These are phyloP conservation scores for Eremomyces bilateralis DNA, from an alignment of 495 filamentous ascomycete genomes.

Conservation along the genomic window DNA sequence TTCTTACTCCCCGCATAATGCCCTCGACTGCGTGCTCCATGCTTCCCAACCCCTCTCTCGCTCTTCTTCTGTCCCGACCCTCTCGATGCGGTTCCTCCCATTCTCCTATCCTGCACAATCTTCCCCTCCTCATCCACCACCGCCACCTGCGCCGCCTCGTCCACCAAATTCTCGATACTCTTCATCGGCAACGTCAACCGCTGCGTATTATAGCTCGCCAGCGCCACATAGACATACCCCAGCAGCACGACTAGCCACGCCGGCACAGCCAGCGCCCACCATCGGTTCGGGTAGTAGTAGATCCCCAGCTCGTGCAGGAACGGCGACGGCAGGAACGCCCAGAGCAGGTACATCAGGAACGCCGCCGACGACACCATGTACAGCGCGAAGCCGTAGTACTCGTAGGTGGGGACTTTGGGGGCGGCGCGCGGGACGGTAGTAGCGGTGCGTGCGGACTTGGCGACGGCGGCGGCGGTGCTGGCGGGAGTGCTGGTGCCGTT, in stretches of 20 bases:
- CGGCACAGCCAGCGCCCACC: constrained; percentile 89
- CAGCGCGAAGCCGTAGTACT: constrained; percentile 96
- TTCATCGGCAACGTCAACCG: constrained; percentile 65
- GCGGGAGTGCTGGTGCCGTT: constrained; percentile 25
- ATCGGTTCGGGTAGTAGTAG: constrained; percentile 89
- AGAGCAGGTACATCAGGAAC: constrained; percentile 80
- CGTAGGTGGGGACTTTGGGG: constrained; percentile 89
- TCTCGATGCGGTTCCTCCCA: constrained; percentile 12
- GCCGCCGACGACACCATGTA: constrained; percentile 64
- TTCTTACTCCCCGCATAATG: background rate
- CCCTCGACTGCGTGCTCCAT: constrained; percentile 8
- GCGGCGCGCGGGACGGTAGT: constrained; percentile 67
- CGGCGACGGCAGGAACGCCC: constrained; percentile 80
- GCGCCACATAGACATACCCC: constrained; percentile 82
- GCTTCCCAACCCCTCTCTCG: constrained; percentile 13
- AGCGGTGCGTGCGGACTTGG: constrained; percentile 37
- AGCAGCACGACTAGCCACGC: constrained; percentile 73
- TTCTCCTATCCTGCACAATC: constrained; percentile 27
- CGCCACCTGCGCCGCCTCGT: constrained; percentile 70
- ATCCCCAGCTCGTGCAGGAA: constrained; percentile 87
- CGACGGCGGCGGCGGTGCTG: constrained; percentile 35
- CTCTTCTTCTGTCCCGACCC: constrained; percentile 4
- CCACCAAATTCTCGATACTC: constrained; percentile 75
- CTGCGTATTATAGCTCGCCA: constrained; percentile 77
- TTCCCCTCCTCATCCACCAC: constrained; percentile 52